These are phyloP conservation scores for Serendipita sp. DNA, from an alignment of 768 basidiomycete genomes.

Conservation along the genomic window DNA sequence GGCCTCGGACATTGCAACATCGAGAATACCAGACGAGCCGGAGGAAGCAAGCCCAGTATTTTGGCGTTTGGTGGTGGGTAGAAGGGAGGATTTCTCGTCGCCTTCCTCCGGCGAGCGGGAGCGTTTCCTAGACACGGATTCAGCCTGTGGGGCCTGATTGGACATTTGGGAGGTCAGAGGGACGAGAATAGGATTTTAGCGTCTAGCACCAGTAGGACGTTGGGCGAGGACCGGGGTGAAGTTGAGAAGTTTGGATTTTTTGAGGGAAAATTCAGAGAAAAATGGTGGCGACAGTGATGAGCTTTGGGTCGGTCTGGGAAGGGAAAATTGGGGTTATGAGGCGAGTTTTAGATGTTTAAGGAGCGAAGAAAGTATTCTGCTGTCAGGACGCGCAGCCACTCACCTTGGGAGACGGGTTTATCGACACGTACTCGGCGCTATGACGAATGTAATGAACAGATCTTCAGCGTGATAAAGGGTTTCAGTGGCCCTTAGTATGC, in stretches of 20 bases:
- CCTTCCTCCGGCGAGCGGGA: not conserved
- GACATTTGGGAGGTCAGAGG: not conserved
- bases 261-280: not conserved
- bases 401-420: not conserved
- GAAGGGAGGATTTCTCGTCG: not conserved
- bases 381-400: not conserved
- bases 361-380: not conserved
- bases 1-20: conserved; percentile 5
- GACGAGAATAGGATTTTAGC: not conserved
- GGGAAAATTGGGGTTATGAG: not conserved
- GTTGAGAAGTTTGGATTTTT: not conserved
- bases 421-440: too few species aligned
- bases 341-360: not conserved
- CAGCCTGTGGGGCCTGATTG: not conserved
- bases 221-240: not conserved
- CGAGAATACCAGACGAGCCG: conserved; percentile 3
- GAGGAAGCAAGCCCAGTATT: conserved; percentile 2
- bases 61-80: not conserved
- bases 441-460: too few species aligned
- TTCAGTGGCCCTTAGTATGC: too few species aligned
- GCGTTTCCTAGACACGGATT: conserved; percentile 5
- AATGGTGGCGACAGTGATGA: conserved; percentile 1
- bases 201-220: not conserved
- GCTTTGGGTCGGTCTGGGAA: not conserved
- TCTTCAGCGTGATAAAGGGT: too few species aligned